Percentiles rank a stretch among this genome's conserved stretches.
These are phyloP conservation scores for Candida ficus DNA, from an alignment of 805 yeast species.

Conservation along the genomic window DNA sequence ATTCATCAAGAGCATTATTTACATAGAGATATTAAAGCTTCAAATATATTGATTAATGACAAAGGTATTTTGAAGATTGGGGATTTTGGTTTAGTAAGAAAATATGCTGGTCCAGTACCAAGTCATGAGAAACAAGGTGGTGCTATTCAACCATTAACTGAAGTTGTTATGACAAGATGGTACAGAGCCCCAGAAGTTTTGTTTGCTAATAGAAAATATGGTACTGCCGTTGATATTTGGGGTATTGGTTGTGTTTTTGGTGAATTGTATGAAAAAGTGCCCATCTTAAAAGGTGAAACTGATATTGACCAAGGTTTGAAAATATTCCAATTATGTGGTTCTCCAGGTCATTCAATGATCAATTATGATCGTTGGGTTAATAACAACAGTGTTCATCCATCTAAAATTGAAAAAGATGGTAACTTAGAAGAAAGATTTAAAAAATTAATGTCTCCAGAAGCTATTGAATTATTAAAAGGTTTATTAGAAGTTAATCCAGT, in stretches of 20 bases:
- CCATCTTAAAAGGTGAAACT: constrained; percentile 78
- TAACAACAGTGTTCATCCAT: constrained; percentile 3
- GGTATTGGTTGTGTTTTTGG: constrained; percentile 96
- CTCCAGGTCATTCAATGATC: constrained; percentile 47
- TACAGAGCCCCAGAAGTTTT: constrained; percentile 93
- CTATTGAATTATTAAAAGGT: constrained; percentile 52
- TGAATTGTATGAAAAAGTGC: constrained; percentile 76
- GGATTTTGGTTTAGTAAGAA: constrained; percentile 91
- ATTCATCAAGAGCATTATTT: constrained; percentile 57
- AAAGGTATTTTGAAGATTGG: constrained; percentile 83
- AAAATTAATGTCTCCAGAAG: constrained; percentile 31
- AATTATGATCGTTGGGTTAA: constrained; percentile 28
- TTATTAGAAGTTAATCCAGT: constrained; percentile 67
- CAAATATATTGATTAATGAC: constrained; percentile 80
- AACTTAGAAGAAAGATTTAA: constrained; percentile 44
- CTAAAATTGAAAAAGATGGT: constrained; percentile 26
- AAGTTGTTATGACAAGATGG: constrained; percentile 94
- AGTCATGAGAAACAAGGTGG: constrained; percentile 39
- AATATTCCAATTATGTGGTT: constrained; percentile 77
- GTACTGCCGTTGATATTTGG: constrained; percentile 97
- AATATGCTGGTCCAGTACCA: constrained; percentile 60
- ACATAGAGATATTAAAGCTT: constrained; percentile 94
- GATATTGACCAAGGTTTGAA: constrained; percentile 85
- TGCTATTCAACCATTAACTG: constrained; percentile 44
- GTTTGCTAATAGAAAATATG: constrained; percentile 78